Evolutionary conservation across 495 filamentous ascomycete genomes (phyloP).

Genomic region (Hypoxylon crocopeplum): DNA sequence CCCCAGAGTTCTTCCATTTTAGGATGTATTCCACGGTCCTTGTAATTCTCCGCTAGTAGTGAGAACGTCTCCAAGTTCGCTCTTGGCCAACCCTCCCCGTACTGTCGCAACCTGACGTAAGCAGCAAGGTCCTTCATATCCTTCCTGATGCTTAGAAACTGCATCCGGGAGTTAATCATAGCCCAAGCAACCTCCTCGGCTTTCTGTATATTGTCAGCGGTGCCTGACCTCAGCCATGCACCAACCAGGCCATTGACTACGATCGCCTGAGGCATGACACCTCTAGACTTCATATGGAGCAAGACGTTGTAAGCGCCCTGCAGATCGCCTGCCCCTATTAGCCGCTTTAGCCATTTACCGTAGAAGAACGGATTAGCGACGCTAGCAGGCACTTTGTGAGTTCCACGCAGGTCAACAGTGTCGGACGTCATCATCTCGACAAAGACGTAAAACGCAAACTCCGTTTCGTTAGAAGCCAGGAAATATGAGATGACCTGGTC

Average conservation of each 20-base stretch:
- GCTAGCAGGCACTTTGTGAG: conserved; percentile 60
- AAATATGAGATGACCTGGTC: conserved; percentile 70
- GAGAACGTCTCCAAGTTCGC: conserved; percentile 81
- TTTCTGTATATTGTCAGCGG: conserved; percentile 57
- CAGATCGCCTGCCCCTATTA: conserved; percentile 74
- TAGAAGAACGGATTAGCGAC: conserved; percentile 81
- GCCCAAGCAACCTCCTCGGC: conserved; percentile 77
- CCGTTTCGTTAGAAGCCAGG: conserved; percentile 62
- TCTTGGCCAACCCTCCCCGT: conserved; percentile 37
- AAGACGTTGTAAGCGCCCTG: conserved; percentile 73
- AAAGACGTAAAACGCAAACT: conserved; percentile 74
- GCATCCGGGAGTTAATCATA: conserved; percentile 74
- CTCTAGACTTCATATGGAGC: conserved; percentile 69
- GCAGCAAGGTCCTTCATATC: conserved; percentile 36
- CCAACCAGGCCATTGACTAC: conserved; percentile 80
- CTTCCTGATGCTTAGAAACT: conserved; percentile 58
- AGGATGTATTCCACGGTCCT: conserved; percentile 61
- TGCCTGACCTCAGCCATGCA: conserved; percentile 71
- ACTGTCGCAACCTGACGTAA: conserved; percentile 46
- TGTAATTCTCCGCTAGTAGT: conserved; percentile 75
- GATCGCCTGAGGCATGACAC: conserved; percentile 67
- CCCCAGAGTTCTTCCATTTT: conserved; percentile 64
- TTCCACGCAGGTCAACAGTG: conserved; percentile 48
- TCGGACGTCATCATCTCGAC: conserved; percentile 84
- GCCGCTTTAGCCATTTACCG: conserved; percentile 80